These are phyloP conservation scores for Psilocybe mexicana DNA, from an alignment of 1,284 basidiomycete genomes.

Conservation along the genomic window DNA sequence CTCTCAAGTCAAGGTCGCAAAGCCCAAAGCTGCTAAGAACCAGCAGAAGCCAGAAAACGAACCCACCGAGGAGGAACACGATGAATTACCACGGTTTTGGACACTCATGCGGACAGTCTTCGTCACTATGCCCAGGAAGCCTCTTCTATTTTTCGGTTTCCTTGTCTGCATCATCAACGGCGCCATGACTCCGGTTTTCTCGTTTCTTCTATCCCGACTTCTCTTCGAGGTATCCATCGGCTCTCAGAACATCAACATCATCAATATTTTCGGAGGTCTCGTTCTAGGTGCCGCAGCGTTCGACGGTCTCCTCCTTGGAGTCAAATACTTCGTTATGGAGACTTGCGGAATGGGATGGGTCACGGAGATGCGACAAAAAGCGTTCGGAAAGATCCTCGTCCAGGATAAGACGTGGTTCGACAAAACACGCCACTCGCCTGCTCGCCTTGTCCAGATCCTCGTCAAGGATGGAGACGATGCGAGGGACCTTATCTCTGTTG, in stretches of 20 bases:
- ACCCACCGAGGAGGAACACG: constrained; percentile 8
- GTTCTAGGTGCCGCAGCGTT: constrained; percentile 73
- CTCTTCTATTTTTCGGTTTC: constrained; percentile 68
- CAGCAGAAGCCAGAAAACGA: neutral
- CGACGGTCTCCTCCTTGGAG: constrained; percentile 74
- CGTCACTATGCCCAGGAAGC: constrained; percentile 78
- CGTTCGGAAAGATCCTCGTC: constrained; percentile 63
- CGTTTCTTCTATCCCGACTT: constrained; percentile 83
- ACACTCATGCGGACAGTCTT: constrained; percentile 61
- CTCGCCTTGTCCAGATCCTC: constrained; percentile 74
- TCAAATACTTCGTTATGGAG: constrained; percentile 82
- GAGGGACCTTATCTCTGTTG: constrained; percentile 72
- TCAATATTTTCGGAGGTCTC: constrained; percentile 71
- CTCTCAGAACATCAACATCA: constrained; percentile 57
- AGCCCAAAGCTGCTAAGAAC: constrained; percentile 10
- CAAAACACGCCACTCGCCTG: constrained; percentile 59
- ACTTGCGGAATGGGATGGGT: constrained; percentile 78
- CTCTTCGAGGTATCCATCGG: constrained; percentile 79
- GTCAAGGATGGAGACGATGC: constrained; percentile 95
- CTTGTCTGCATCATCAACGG: constrained; percentile 70
- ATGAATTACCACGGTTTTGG: constrained; percentile 37
- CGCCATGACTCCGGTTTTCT: constrained; percentile 88
- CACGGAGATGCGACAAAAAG: constrained; percentile 59
- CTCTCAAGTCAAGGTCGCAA: constrained; percentile 36
- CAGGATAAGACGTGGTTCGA: constrained; percentile 97